Base-by-base conservation (phyloP, 257 asterid species). In the Anisodus tanguticus region DNA sequence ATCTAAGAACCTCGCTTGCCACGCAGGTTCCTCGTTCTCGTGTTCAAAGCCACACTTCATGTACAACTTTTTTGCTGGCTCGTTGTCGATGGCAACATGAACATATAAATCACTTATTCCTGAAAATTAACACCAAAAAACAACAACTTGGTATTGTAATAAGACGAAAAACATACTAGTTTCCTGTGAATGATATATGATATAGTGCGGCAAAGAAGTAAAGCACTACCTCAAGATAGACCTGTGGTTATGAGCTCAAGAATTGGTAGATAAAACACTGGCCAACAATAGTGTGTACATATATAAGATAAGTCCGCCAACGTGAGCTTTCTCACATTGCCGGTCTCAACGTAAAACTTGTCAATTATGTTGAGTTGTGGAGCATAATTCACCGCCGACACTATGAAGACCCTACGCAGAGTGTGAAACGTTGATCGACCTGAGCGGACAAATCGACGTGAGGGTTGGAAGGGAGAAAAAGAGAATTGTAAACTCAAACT, bases 101-200 rank as follows among this genome's bases (percentile, higher is more conserved):
- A 96, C 98, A 51, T 96, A 96, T 86, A 96, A 84, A 89, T 96
- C 98, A 82, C 97, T 96, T 83, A 94, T 93, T 80, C 98, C 99
- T 94, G 94, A 72, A 88, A 87, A 22, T 31, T 31, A 3, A 0
- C 12, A 6, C 1, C 4, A 5, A 3, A 3, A 51, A 26, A 9
- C 2, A 8, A 15, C 16, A 3, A 0, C 54, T 39, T 39, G 39
- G 13, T 51, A 7, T 41, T 47, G 80, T 19, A 11, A 72, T 71
- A 7, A 6, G 68, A 62, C 13, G 10, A 22, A 62, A 62, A 62
- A 3, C 37, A 62, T 62, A 19, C 3, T 4, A 57, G 3, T 13
- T 57, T 57, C 7, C 19, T 57, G 8, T 13, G 19, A 57, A 57
- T 15, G 6, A 57, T 13, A 1, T 15, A 57, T 12, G 62, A 57